Evolutionary conservation across 371 early-diverging fungal genomes (phyloP).

Genomic region (Zancudomyces culisetae): DNA sequence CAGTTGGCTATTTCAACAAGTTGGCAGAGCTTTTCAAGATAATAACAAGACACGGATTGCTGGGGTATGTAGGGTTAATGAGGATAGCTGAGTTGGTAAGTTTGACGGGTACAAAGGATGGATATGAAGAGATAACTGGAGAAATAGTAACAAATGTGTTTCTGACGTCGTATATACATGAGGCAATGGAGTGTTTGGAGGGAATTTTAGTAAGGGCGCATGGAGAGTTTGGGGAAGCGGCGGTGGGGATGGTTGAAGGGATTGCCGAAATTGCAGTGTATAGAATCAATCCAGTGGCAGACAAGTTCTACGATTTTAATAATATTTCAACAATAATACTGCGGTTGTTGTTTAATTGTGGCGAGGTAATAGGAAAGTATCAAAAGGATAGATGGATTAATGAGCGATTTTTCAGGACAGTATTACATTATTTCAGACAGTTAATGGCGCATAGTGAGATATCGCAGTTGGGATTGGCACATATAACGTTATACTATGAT

Average conservation of each 20-base stretch:
- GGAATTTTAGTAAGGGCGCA: slow-evolving; percentile 1
- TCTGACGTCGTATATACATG: slow-evolving; percentile 1
- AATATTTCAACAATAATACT: too few species aligned
- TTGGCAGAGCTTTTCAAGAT: background rate
- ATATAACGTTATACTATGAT: background rate
- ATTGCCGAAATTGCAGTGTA: background rate
- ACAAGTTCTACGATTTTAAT: too few species aligned
- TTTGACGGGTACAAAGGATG: background rate
- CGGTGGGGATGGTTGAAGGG: background rate
- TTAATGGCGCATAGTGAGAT: too few species aligned
- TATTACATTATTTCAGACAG: too few species aligned
- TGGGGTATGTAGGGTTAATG: background rate
- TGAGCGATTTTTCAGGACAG: too few species aligned
- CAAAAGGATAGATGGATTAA: too few species aligned
- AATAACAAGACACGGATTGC: background rate
- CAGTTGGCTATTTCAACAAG: background rate
- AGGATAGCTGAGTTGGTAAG: background rate
- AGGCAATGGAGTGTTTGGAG: slow-evolving; percentile 1
- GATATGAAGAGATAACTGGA: background rate
- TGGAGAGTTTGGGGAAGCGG: background rate
- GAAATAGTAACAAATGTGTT: background rate
- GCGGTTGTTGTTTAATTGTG: too few species aligned
- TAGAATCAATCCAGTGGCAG: too few species aligned
- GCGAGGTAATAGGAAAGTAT: too few species aligned
- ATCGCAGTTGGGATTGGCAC: too few species aligned